A percentile compares a stretch with the other conserved stretches of the same genome.
These are phyloP conservation scores for Penicillium verrucosum DNA, from an alignment of 2,329 filamentous ascomycete genomes.

Conservation along the genomic window DNA sequence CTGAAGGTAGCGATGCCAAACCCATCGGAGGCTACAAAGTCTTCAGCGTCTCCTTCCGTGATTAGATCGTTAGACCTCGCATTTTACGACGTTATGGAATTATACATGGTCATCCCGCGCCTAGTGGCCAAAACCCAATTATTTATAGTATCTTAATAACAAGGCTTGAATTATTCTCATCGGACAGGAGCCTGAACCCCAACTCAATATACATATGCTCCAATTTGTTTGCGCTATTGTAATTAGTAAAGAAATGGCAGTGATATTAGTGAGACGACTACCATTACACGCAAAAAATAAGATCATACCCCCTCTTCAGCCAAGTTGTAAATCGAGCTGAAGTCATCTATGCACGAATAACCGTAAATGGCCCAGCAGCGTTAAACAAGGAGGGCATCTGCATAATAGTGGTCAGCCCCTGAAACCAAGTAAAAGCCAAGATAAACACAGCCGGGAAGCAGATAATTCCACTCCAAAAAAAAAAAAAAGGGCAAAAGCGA, in stretches of 20 bases:
- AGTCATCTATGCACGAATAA: slow-evolving; percentile 14
- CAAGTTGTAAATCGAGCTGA: not conserved
- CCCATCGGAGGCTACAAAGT: slow-evolving; percentile 23
- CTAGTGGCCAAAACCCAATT: not conserved
- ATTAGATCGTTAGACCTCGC: slow-evolving; percentile 6
- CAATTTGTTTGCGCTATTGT: not conserved
- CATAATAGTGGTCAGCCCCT: not conserved
- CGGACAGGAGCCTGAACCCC: not conserved
- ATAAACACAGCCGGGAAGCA: not conserved
- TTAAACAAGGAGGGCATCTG: slow-evolving; percentile 32
- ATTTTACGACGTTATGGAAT: not conserved
- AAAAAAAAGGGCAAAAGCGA: not conserved
- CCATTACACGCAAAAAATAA: not conserved
- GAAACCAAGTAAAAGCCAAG: not conserved
- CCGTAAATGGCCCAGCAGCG: slow-evolving; percentile 28
- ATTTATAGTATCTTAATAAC: not conserved
- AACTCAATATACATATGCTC: not conserved
- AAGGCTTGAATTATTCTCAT: not conserved
- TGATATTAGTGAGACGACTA: not conserved
- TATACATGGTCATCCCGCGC: not conserved
- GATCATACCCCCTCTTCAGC: no score
- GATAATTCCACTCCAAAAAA: not conserved
- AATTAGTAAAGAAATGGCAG: not conserved
- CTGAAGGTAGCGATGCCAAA: not conserved
- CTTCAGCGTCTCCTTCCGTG: slow-evolving; percentile 36